These are phyloP conservation scores for Pseudocercospora ulei DNA, from an alignment of 2,329 filamentous ascomycete species.

Conservation along the genomic window DNA sequence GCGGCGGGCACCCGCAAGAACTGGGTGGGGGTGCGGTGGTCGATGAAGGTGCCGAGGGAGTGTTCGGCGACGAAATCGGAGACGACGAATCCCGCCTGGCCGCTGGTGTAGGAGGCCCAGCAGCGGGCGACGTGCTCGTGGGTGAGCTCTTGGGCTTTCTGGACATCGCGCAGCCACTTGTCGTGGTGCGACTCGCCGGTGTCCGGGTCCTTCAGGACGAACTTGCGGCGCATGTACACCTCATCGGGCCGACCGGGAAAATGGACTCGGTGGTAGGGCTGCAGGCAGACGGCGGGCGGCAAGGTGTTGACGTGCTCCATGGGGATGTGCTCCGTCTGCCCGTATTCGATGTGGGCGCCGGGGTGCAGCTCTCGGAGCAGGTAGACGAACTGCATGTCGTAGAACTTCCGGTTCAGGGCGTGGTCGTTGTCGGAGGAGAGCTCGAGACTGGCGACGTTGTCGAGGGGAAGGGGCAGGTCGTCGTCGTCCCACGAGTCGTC, in stretches of 20 bases:
- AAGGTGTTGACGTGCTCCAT: constrained; percentile 56
- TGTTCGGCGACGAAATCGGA: constrained; percentile 58
- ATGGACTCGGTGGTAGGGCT: constrained; percentile 52
- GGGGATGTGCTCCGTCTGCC: constrained; percentile 58
- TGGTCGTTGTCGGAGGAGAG: constrained; percentile 53
- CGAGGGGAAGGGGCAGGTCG: constrained; percentile 59
- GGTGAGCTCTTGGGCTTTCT: constrained; percentile 49
- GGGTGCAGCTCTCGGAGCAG: constrained; percentile 54
- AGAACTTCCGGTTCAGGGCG: constrained; percentile 58
- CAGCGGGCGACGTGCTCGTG: constrained; percentile 62
- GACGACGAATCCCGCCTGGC: constrained; percentile 54
- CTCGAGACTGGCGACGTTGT: constrained; percentile 55
- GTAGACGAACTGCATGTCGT: constrained; percentile 60
- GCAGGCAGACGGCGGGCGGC: constrained; percentile 40
- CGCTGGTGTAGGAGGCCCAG: constrained; percentile 60
- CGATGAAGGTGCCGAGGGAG: constrained; percentile 57
- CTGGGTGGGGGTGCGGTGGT: constrained; percentile 50
- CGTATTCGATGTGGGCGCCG: constrained; percentile 55
- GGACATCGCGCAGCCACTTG: constrained; percentile 54
- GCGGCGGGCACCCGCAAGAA: constrained; percentile 55
- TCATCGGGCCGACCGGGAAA: constrained; percentile 53
- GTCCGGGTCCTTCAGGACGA: constrained; percentile 27
- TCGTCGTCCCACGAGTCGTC: constrained; percentile 69
- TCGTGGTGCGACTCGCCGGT: constrained; percentile 26
- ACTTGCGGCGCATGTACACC: constrained; percentile 37